Evolutionary conservation across 139 green algal species (phyloP).

Genomic region (Nannochloris sp.): DNA sequence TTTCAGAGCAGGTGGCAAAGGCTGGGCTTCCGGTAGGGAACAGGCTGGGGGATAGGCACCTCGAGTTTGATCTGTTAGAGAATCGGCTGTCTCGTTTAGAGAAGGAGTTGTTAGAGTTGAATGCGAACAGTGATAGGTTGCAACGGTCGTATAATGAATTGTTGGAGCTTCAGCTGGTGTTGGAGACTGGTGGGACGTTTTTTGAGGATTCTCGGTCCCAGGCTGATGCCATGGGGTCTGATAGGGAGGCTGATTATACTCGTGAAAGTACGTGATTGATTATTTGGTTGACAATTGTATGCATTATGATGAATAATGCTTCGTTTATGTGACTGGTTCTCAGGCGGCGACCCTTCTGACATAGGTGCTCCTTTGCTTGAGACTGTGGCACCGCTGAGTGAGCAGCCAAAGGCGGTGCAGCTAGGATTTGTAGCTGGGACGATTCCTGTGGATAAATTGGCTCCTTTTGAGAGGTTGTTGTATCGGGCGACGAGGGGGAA

Average conservation of each 20-base stretch:
- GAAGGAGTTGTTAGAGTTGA: slow-evolving; percentile 76
- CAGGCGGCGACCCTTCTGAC: slow-evolving; percentile 17
- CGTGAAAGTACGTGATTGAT: neutral
- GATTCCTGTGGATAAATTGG: slow-evolving; percentile 72
- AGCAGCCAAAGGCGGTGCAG: slow-evolving; percentile 53
- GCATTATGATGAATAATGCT: neutral
- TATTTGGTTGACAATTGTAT: neutral
- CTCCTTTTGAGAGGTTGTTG: slow-evolving; percentile 88
- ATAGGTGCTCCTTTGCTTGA: slow-evolving; percentile 51
- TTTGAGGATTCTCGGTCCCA: slow-evolving; percentile 66
- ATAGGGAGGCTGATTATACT: neutral
- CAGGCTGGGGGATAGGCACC: slow-evolving; percentile 5
- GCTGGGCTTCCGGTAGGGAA: slow-evolving; percentile 36
- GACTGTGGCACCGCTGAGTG: slow-evolving; percentile 2
- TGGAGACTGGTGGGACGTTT: slow-evolving; percentile 85
- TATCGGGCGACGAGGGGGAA: slow-evolving; percentile 98
- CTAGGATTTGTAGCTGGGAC: slow-evolving; percentile 90
- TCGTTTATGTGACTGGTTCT: slow-evolving; percentile 1
- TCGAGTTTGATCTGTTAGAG: slow-evolving; percentile 47
- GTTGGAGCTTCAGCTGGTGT: slow-evolving; percentile 88
- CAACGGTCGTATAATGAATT: slow-evolving; percentile 74
- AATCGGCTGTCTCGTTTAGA: slow-evolving; percentile 81
- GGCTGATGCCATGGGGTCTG: slow-evolving; percentile 11
- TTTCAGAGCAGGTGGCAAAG: slow-evolving; percentile 82
- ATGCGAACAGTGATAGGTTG: slow-evolving; percentile 84